phyloP scores from a whole-genome alignment of 2,329 filamentous ascomycete species.

The Fusarium graminum region DNA sequence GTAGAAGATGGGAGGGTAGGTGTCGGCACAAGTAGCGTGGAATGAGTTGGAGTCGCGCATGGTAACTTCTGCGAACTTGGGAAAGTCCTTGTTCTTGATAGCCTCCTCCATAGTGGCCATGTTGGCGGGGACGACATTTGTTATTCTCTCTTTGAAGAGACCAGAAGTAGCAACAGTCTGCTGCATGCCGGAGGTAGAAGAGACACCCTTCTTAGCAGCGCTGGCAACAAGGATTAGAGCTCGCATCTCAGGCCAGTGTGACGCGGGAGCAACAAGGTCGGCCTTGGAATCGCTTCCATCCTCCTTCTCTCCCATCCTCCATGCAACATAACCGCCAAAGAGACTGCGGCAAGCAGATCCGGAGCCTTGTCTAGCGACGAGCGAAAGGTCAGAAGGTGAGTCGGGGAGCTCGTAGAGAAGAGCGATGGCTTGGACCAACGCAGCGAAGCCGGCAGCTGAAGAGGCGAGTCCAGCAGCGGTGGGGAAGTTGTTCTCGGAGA shows the following conservation, averaged over 20 bases:
- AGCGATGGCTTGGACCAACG: constrained; percentile 85
- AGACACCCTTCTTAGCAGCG: constrained; percentile 95
- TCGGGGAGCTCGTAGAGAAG: constrained; percentile 89
- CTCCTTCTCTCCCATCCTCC: constrained; percentile 80
- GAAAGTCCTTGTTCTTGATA: constrained; percentile 83
- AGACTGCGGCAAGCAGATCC: constrained; percentile 94
- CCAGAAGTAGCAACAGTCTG: constrained; percentile 91
- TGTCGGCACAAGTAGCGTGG: constrained; percentile 95
- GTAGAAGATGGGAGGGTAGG: constrained; percentile 97
- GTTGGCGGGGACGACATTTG: constrained; percentile 81
- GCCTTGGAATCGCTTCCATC: constrained; percentile 91
- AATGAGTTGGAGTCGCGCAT: constrained; percentile 98
- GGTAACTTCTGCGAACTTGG: constrained; percentile 86
- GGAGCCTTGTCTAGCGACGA: constrained; percentile 92
- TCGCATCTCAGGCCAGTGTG: constrained; percentile 96
- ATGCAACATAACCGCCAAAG: constrained; percentile 96
- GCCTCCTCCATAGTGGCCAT: constrained; percentile 90
- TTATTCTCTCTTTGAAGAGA: constrained; percentile 84
- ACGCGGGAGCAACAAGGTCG: constrained; percentile 86
- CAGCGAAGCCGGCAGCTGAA: constrained; percentile 77
- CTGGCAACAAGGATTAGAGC: constrained; percentile 92
- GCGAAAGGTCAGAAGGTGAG: constrained; percentile 83
- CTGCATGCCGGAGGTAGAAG: constrained; percentile 95
- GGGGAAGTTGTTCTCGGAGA: constrained; percentile 99
- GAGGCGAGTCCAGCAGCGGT: constrained; percentile 91